Conservation (phyloP, 371 early-diverging fungal genomes). For the Basidiobolus meristosporus region DNA sequence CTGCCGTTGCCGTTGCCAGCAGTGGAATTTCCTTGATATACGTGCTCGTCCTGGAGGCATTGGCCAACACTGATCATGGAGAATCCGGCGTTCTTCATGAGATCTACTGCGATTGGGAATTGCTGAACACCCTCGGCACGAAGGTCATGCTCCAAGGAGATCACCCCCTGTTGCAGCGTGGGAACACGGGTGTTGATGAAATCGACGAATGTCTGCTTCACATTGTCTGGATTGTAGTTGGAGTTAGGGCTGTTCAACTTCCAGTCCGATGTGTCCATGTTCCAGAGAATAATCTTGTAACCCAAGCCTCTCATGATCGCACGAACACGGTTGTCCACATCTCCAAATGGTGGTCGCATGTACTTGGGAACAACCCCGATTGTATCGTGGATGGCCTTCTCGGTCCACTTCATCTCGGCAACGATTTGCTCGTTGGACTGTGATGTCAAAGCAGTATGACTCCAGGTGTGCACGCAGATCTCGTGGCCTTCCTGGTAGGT, state of each 20-base stretch:
- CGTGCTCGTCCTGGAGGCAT: no score
- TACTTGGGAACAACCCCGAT: conserved; percentile 27
- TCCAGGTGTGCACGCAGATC: conserved; percentile 23
- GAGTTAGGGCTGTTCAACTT: conserved; percentile 3
- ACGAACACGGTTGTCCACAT: conserved; percentile 45
- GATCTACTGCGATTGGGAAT: not conserved
- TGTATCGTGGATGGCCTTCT: conserved; percentile 33
- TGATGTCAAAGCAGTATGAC: conserved; percentile 37
- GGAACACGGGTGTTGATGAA: conserved; percentile 5
- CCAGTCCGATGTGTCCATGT: conserved; percentile 14
- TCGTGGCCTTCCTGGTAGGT: conserved; percentile 21
- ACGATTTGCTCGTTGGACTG: conserved; percentile 39
- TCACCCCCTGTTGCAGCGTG: not conserved
- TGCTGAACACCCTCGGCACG: not conserved
- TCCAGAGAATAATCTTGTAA: conserved; percentile 20
- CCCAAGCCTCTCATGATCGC: conserved; percentile 28
- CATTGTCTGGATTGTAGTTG: conserved; percentile 8
- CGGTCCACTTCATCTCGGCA: conserved; percentile 51
- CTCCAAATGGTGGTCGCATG: conserved; percentile 41
- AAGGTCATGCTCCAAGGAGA: conserved; percentile 14
- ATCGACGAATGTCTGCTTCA: conserved; percentile 7
- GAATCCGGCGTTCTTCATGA: not conserved
- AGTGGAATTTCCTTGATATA: no score
- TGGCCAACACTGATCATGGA: not conserved
- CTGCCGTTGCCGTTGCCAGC: no score